Conservation (phyloP, 768 basidiomycete species). For the Boletus sensibilis region DNA sequence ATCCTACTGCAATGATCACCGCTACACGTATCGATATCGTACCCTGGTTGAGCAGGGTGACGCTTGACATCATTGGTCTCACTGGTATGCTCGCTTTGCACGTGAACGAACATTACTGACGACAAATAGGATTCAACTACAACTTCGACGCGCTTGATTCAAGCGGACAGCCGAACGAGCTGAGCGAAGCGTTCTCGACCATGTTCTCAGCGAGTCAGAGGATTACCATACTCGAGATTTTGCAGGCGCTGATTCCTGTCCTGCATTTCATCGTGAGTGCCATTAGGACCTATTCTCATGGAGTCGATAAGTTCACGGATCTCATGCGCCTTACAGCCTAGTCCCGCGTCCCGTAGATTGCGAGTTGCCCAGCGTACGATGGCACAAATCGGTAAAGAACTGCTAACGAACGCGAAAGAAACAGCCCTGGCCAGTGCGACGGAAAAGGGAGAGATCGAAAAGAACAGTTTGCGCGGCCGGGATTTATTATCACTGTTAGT, state of each 20-base stretch:
- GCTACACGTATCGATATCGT: slow-evolving; percentile 31
- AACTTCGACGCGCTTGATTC: slow-evolving; percentile 34
- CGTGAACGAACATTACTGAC: neutral
- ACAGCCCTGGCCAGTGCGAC: slow-evolving; percentile 26
- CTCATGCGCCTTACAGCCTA: slow-evolving; percentile 20
- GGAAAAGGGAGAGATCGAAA: slow-evolving; percentile 33
- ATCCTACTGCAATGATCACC: slow-evolving; percentile 19
- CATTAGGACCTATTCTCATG: neutral
- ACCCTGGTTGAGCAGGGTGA: slow-evolving; percentile 35
- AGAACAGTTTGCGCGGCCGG: slow-evolving; percentile 36
- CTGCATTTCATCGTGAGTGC: slow-evolving; percentile 40
- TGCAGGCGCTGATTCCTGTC: slow-evolving; percentile 37
- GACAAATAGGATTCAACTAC: slow-evolving; percentile 38
- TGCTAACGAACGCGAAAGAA: slow-evolving; percentile 51
- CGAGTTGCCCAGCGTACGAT: slow-evolving; percentile 41
- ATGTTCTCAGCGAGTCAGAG: slow-evolving; percentile 24
- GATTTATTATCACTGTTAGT: slow-evolving; percentile 44
- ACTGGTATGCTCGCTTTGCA: slow-evolving; percentile 28
- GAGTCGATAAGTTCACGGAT: neutral
- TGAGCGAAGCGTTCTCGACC: slow-evolving; percentile 35
- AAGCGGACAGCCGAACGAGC: slow-evolving; percentile 27
- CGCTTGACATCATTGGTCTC: slow-evolving; percentile 44
- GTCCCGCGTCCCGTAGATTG: slow-evolving; percentile 13
- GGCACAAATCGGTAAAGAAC: slow-evolving; percentile 47
- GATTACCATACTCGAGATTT: slow-evolving; percentile 26